phyloP scores from a whole-genome alignment of 305 asterid species.

The Rubia occidens region DNA sequence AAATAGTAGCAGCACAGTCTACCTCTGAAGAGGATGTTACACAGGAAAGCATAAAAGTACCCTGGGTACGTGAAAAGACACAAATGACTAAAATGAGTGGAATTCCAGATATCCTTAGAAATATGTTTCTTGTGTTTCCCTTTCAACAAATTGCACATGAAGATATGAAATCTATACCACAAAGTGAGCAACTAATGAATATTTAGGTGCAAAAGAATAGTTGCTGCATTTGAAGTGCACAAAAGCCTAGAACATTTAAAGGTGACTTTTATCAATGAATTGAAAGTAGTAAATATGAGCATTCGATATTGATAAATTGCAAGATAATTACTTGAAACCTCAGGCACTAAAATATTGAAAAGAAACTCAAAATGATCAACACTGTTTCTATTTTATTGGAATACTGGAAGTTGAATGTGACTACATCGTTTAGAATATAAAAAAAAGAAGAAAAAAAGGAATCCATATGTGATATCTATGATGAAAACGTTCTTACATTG shows the following conservation, averaged over 20 bases:
- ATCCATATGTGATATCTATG: not conserved
- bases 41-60: not conserved
- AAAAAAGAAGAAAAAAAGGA: not conserved
- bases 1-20: not conserved
- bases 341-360: not conserved
- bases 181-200: no score
- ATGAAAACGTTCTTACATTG: slow-evolving; percentile 43
- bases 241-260: no score
- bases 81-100: not conserved
- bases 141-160: no score
- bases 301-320: no score
- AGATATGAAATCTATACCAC: no score
- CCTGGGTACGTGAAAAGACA: not conserved
- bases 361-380: not conserved
- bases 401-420: not conserved
- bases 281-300: no score
- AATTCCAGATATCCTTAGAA: not conserved
- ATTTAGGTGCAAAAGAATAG: no score
- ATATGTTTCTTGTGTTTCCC: not conserved
- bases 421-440: not conserved
- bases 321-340: not conserved
- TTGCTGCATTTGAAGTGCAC: no score
- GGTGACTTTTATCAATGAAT: no score
- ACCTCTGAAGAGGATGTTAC: not conserved
- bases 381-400: not conserved